Evolutionary conservation across 139 green algal genomes (phyloP).

Genomic region (Zygnema cylindricum): DNA sequence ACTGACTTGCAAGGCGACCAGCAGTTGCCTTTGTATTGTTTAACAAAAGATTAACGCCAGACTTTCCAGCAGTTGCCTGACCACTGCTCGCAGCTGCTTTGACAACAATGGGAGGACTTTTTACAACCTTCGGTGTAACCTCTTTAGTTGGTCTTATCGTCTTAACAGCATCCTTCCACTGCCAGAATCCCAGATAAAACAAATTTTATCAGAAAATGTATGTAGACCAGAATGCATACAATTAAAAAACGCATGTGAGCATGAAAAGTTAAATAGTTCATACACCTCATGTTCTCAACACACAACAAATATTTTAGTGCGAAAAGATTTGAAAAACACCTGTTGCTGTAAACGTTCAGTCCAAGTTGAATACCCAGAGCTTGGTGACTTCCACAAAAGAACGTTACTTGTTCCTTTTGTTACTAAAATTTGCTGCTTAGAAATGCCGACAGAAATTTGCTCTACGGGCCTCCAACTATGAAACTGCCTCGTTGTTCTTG

Average conservation of each 20-base stretch:
- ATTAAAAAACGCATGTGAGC: not conserved
- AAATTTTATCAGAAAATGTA: not conserved
- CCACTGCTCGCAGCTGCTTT: not conserved
- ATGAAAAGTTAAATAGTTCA: not conserved
- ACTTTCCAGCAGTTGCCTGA: not conserved
- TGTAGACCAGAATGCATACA: not conserved
- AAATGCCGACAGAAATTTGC: not conserved
- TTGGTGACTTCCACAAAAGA: no score
- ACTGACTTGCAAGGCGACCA: constrained; percentile 9
- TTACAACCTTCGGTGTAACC: not conserved
- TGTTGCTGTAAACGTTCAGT: not conserved
- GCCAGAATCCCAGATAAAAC: not conserved
- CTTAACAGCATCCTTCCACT: not conserved
- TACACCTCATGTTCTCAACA: not conserved
- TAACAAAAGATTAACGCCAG: not conserved
- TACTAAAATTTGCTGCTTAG: not conserved
- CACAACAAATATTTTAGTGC: not conserved
- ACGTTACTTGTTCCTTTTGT: no score
- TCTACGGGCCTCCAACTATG: not conserved
- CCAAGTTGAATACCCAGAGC: no score
- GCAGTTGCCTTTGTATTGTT: not conserved
- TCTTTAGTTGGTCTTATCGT: not conserved
- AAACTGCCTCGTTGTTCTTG: not conserved
- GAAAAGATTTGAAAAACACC: no score
- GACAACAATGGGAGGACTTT: not conserved